A percentile compares a stretch with the other conserved stretches of the same genome.
phyloP scores from a whole-genome alignment of 2,329 filamentous ascomycete species.

The Pseudocercospora eumusae region DNA sequence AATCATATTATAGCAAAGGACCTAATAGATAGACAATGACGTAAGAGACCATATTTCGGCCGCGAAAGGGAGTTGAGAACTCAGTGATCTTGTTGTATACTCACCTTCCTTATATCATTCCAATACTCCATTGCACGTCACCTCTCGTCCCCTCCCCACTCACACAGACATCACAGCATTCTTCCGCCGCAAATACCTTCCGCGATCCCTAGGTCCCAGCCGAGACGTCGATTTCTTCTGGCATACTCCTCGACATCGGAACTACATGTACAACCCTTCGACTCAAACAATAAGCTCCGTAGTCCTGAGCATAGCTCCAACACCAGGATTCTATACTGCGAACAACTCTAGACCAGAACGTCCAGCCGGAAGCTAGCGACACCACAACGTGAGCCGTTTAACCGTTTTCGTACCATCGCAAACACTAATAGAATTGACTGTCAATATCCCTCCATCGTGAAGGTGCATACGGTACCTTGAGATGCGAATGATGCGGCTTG shows the following conservation, averaged over 20 bases:
- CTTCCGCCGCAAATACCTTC: conserved; percentile 15
- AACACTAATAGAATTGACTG: background rate
- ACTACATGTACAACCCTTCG: conserved; percentile 16
- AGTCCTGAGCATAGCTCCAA: conserved; percentile 21
- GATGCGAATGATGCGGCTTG: background rate
- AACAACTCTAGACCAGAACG: background rate
- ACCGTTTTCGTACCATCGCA: background rate
- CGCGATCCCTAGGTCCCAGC: conserved; percentile 4
- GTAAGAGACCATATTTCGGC: conserved; percentile 4
- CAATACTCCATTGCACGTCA: background rate
- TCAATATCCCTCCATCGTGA: background rate
- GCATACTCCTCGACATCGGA: conserved; percentile 12
- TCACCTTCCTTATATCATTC: background rate
- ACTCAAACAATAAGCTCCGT: conserved; percentile 4
- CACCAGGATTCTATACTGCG: conserved; percentile 17
- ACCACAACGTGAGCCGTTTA: background rate
- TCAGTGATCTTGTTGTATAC: background rate
- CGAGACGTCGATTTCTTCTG: conserved; percentile 19
- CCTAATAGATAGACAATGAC: background rate
- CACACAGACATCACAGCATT: conserved; percentile 13
- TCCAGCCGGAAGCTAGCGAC: too few species aligned
- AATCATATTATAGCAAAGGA: background rate
- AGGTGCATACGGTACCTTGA: background rate
- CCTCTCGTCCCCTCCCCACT: background rate
- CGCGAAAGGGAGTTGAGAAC: background rate